A percentile compares a stretch with the other conserved stretches of the same genome.
phyloP scores from a whole-genome alignment of 2,329 filamentous ascomycete species.

The Exserohilum rostratum region DNA sequence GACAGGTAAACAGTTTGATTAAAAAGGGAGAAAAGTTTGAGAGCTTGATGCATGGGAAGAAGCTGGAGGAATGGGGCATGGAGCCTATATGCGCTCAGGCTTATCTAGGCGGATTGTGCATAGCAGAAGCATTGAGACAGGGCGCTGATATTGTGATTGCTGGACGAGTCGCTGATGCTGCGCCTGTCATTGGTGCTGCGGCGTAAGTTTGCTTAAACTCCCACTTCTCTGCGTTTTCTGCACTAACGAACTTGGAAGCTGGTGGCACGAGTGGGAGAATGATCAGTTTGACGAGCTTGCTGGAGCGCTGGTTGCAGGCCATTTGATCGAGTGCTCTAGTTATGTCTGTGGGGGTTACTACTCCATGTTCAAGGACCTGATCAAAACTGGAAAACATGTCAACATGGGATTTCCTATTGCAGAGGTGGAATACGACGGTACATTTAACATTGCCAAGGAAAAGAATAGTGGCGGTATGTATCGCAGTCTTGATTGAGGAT shows the following conservation, averaged over 20 bases:
- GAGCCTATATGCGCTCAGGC: conserved; percentile 28
- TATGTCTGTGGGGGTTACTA: conserved; percentile 45
- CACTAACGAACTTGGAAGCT: conserved; percentile 48
- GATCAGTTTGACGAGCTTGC: conserved; percentile 43
- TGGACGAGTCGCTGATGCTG: conserved; percentile 39
- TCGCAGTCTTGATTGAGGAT: fast-evolving
- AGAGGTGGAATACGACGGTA: conserved; percentile 27
- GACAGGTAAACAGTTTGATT: conserved; percentile 42
- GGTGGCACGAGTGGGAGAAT: conserved; percentile 59
- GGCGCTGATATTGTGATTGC: conserved; percentile 42
- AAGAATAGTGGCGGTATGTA: conserved; percentile 38
- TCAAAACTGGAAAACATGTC: conserved; percentile 42
- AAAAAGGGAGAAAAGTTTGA: conserved; percentile 47
- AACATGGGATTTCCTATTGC: conserved; percentile 42
- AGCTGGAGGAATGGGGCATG: conserved; percentile 43
- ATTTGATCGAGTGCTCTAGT: conserved; percentile 49
- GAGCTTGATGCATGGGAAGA: conserved; percentile 48
- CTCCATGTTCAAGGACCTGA: conserved; percentile 48
- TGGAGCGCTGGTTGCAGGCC: conserved; percentile 48
- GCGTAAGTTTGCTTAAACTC: conserved; percentile 32
- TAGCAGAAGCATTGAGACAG: conserved; percentile 31
- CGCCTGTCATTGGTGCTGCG: conserved; percentile 56
- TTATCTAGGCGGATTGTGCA: conserved; percentile 26
- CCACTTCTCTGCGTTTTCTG: too few relatives aligned
- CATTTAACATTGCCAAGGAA: conserved; percentile 40